Percentiles rank a stretch among this genome's conserved stretches.
phyloP scores from a whole-genome alignment of 441 rosid genomes.

The Corymbia calophylla region DNA sequence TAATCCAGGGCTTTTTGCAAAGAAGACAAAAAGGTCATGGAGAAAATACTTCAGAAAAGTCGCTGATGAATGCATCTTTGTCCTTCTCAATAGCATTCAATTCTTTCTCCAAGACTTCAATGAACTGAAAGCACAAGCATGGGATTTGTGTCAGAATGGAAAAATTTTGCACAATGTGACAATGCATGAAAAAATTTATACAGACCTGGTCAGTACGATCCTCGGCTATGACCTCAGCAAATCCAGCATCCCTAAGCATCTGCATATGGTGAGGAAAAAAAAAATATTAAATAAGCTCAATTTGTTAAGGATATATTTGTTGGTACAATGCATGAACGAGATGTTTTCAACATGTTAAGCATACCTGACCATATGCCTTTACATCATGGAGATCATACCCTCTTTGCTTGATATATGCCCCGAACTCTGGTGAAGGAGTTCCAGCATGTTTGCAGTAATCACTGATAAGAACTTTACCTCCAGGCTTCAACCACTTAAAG shows the following conservation, averaged over 20 bases:
- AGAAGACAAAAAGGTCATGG: not conserved
- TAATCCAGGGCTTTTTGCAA: not conserved
- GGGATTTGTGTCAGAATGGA: not conserved
- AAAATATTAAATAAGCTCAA: not conserved
- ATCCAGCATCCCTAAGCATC: constrained; percentile 92
- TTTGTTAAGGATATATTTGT: not conserved
- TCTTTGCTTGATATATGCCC: constrained; percentile 76
- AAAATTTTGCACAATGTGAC: not conserved
- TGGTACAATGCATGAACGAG: not conserved
- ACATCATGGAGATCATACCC: constrained; percentile 96
- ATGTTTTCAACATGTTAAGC: not conserved
- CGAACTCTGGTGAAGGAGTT: constrained; percentile 65
- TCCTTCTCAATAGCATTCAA: constrained; percentile 55
- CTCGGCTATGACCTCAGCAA: constrained; percentile 63
- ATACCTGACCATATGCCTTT: constrained; percentile 78
- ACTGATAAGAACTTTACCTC: constrained; percentile 92
- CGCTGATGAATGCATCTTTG: constrained; percentile 52
- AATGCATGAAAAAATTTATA: not conserved
- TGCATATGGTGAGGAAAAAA: constrained; percentile 6
- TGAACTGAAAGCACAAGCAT: constrained; percentile 45
- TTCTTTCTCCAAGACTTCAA: constrained; percentile 59
- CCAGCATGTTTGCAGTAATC: constrained; percentile 81
- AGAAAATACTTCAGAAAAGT: constrained; percentile 63
- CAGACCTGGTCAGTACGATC: constrained; percentile 89
- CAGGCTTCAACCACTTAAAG: constrained; percentile 93